These are phyloP conservation scores for Lathyrus sativus DNA, from an alignment of 306 rosid species.

Conservation along the genomic window DNA sequence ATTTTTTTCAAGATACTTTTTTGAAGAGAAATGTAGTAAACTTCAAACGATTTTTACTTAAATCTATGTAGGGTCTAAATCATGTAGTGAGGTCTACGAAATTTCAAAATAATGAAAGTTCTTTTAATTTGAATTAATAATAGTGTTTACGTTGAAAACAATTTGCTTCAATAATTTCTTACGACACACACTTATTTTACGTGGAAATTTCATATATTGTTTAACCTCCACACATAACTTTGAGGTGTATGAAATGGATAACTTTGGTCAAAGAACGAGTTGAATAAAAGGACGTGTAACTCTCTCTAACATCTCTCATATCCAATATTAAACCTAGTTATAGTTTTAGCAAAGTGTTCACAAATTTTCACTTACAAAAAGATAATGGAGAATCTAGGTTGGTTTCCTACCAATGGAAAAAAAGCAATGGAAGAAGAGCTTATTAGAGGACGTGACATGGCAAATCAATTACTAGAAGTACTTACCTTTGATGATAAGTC, in stretches of 20 bases:
- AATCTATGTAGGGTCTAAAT: no score
- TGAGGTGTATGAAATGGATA: background rate
- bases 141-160: background rate
- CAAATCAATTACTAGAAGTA: conserved; percentile 36
- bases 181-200: background rate
- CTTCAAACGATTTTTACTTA: no score
- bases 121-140: background rate
- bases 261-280: background rate
- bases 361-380: background rate
- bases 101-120: background rate
- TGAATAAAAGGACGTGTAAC: background rate
- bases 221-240: background rate
- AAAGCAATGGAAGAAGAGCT: conserved; percentile 35
- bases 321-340: background rate
- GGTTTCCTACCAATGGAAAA: background rate
- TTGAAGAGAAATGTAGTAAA: no score
- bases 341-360: background rate
- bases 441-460: conserved; percentile 37
- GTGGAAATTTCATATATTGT: background rate
- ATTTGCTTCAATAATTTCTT: background rate
- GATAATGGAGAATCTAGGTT: conserved; percentile 18
- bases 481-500: conserved; percentile 7
- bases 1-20: no score
- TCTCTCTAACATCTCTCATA: background rate
- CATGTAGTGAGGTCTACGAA: no score